Base-by-base conservation (phyloP, 108 stramenopile species). In the Cyclotella choctawhatcheeana region DNA sequence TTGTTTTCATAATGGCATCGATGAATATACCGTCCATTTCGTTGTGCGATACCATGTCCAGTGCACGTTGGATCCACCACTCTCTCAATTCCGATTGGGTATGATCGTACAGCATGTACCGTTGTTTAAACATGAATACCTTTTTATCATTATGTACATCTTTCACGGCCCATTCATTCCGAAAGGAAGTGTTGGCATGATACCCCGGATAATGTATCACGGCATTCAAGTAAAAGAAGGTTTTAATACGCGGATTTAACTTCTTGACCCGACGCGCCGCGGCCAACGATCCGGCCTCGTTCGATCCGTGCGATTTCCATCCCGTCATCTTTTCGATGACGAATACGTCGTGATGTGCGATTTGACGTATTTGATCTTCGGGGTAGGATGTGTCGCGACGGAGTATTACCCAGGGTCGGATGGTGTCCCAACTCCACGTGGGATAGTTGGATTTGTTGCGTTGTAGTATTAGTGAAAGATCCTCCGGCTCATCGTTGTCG, bases 21-120 rank as follows among this genome's bases (percentile, higher is more conserved):
- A 79, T 73, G 33, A 79, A 79, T 25, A 79, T 40, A 27, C 78
- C 78, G 29, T 79, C 78, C 17, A 79, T 79, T 35, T 73, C 61
- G 1, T 72, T 54, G 37, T 73, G 51, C 2, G 58, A 58, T 32
- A 68, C 22, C 61, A 79, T 79, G 12, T 73, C 71, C 3, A 79
- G 33, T 0, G 69, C 78, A 8, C 78, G 70, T 25, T 68, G 13
- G 59, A 79, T 68, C 78, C 78, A 79, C 78, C 78, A 79, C 44
- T 79, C 67, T 25, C 71, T 43, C 35, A 79, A 79, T 0, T 79
- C 67, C 10, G 63, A 13, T 63, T 79, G 72, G 29, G 35, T 25
- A 26, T 79, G 78, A 68, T 79, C 52, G 18, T 79, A 79, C 35
- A 55, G 73, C 0, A 63, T 21, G 5, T 66, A 73, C 30, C 44